Percentiles rank a stretch among this genome's conserved stretches.
Conservation (phyloP, 2,329 filamentous ascomycete species). For the Hysterium pulicare region DNA sequence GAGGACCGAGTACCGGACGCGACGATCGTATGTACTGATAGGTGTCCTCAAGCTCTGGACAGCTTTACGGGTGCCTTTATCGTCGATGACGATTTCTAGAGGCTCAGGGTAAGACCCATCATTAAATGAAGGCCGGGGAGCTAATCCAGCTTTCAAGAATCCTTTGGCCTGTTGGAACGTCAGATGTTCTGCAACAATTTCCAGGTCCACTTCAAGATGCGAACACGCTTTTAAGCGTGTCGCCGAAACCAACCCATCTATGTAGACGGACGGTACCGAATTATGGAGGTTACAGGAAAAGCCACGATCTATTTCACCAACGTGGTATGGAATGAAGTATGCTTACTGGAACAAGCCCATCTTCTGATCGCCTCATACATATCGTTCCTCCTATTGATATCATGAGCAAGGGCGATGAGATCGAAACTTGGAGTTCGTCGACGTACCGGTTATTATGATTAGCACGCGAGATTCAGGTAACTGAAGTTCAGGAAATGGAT, state of each 20-base stretch:
- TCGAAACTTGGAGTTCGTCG: constrained; percentile 14
- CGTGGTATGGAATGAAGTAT: no score
- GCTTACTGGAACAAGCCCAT: constrained; percentile 72
- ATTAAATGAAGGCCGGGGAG: constrained; percentile 80
- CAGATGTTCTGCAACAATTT: neutral
- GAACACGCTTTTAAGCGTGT: no score
- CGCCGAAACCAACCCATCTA: no score
- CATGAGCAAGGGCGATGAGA: neutral
- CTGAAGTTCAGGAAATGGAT: constrained; percentile 28
- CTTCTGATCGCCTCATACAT: constrained; percentile 80
- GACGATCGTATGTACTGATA: constrained; percentile 72
- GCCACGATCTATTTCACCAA: no score
- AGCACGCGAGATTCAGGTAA: constrained; percentile 74
- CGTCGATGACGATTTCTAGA: constrained; percentile 55
- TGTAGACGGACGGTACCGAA: no score
- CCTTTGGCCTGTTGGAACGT: constrained; percentile 46
- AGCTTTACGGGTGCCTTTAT: constrained; percentile 44
- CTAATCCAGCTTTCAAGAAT: constrained; percentile 79
- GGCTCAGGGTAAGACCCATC: constrained; percentile 61
- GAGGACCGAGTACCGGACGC: constrained; percentile 77
- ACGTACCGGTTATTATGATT: constrained; percentile 79
- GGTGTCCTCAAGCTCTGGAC: constrained; percentile 76
- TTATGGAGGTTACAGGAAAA: neutral
- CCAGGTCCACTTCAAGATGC: neutral
- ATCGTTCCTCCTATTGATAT: constrained; percentile 63